Evolutionary conservation across 2,329 filamentous ascomycete genomes (phyloP).

Genomic region (Fusarium siculi): DNA sequence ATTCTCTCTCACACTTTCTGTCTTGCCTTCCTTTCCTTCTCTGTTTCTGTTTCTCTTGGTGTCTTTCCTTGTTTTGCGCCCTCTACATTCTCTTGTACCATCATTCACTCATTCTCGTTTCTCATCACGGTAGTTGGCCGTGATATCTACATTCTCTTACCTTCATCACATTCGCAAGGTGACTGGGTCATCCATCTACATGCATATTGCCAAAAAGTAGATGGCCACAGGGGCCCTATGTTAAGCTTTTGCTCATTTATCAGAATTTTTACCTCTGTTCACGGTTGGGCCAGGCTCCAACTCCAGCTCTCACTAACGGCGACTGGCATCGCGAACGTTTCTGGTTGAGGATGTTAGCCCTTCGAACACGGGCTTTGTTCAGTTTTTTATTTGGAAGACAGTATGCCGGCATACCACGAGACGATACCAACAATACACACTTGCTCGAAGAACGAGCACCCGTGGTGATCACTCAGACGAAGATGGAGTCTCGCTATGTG

Average conservation of each 20-base stretch:
- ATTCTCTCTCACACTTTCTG: constrained; percentile 34
- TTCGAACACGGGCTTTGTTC: constrained; percentile 59
- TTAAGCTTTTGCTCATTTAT: constrained; percentile 32
- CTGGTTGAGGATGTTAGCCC: constrained; percentile 47
- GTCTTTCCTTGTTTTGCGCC: constrained; percentile 31
- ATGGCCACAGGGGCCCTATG: constrained; percentile 41
- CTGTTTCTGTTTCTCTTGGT: constrained; percentile 32
- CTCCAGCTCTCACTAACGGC: constrained; percentile 29
- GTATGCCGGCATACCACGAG: constrained; percentile 64
- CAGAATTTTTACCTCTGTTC: constrained; percentile 13
- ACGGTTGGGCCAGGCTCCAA: constrained; percentile 21
- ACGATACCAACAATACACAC: constrained; percentile 31
- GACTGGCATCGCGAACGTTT: constrained; percentile 52
- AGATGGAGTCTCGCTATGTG: constrained; percentile 30
- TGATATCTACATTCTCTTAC: constrained; percentile 23
- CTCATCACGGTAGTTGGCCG: constrained; percentile 10
- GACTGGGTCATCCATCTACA: constrained; percentile 43
- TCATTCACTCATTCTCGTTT: constrained; percentile 30
- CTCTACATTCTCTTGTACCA: constrained; percentile 23
- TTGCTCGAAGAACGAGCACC: constrained; percentile 28
- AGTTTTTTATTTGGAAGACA: constrained; percentile 61
- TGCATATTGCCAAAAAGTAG: constrained; percentile 39
- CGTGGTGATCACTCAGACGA: constrained; percentile 28
- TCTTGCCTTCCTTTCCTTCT: constrained; percentile 27
- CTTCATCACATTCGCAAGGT: constrained; percentile 28